phyloP scores from a whole-genome alignment of 768 basidiomycete genomes.

The Fibroporia radiculosa region DNA sequence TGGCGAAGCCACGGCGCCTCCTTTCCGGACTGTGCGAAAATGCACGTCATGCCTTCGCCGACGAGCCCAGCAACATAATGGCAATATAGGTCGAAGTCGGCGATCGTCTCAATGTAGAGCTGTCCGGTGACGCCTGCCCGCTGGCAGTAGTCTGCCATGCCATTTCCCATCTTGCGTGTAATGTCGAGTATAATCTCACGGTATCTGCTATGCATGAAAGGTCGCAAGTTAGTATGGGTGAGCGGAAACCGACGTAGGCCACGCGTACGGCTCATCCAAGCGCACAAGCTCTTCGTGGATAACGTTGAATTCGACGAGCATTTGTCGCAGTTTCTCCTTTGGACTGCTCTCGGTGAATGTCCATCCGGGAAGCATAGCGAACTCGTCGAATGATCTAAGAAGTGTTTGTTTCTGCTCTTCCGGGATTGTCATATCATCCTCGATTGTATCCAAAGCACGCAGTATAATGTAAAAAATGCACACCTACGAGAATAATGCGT shows the following conservation, averaged over 20 bases:
- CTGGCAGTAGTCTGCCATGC: conserved; percentile 95
- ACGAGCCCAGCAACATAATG: conserved; percentile 98
- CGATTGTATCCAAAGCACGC: conserved; percentile 89
- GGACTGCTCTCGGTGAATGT: conserved; percentile 75
- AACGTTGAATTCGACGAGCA: conserved; percentile 75
- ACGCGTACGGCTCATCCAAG: conserved; percentile 53
- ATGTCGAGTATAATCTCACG: conserved; percentile 78
- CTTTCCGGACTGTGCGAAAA: conserved; percentile 81
- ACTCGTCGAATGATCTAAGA: conserved; percentile 73
- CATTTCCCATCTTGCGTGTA: conserved; percentile 76
- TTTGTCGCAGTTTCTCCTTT: conserved; percentile 78
- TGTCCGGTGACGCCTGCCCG: conserved; percentile 64
- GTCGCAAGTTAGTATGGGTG: too few species aligned
- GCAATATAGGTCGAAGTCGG: conserved; percentile 95
- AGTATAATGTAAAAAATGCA: conserved; percentile 93
- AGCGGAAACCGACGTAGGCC: too few species aligned
- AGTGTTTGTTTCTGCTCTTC: conserved; percentile 81
- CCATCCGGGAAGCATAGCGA: conserved; percentile 81
- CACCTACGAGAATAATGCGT: too few species aligned
- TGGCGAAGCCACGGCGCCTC: conserved; percentile 65
- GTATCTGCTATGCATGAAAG: too few species aligned
- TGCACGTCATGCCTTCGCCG: conserved; percentile 86
- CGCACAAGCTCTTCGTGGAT: conserved; percentile 77
- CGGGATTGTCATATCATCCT: conserved; percentile 96
- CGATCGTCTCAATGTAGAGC: conserved; percentile 63